Conservation (phyloP, 2,329 filamentous ascomycete species). For the Exophiala alcalophila region DNA sequence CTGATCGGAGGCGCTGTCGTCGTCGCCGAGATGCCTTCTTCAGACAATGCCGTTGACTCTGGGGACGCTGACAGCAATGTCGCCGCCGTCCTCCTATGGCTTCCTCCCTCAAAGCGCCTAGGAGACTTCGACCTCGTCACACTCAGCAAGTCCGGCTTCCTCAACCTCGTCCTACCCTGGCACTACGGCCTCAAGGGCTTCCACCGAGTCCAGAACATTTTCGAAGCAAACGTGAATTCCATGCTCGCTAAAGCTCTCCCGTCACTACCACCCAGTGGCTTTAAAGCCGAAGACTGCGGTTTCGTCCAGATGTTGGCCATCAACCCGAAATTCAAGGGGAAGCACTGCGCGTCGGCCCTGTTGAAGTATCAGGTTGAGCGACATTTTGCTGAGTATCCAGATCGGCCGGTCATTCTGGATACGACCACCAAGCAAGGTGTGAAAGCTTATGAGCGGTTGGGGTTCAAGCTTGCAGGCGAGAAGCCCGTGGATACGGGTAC, state of each 20-base stretch:
- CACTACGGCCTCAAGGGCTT: conserved; percentile 19
- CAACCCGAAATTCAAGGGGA: conserved; percentile 16
- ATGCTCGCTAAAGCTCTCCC: conserved; percentile 17
- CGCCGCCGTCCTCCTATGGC: conserved; percentile 21
- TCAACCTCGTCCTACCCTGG: conserved; percentile 18
- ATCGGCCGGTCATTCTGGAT: conserved; percentile 19
- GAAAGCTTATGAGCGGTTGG: conserved; percentile 15
- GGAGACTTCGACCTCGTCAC: conserved; percentile 7
- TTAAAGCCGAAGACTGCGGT: conserved; percentile 13
- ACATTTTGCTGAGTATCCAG: conserved; percentile 18
- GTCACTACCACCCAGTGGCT: conserved; percentile 11
- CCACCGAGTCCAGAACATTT: conserved; percentile 17
- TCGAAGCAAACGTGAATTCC: conserved; percentile 18
- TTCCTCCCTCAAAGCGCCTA: conserved; percentile 15
- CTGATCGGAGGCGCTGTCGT: conserved; percentile 13
- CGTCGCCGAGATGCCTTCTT: conserved; percentile 12
- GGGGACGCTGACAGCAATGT: conserved; percentile 5
- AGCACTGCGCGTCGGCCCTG: conserved; percentile 17
- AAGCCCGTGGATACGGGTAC: conserved; percentile 17
- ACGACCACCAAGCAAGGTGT: conserved; percentile 18
- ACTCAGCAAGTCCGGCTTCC: conserved; percentile 15
- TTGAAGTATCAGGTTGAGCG: conserved; percentile 13
- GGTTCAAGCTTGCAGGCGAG: conserved; percentile 18
- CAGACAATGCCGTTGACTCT: not conserved
- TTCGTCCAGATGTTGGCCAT: conserved; percentile 23